Conservation (phyloP, 768 basidiomycete species). For the Saitozyma sp. region DNA sequence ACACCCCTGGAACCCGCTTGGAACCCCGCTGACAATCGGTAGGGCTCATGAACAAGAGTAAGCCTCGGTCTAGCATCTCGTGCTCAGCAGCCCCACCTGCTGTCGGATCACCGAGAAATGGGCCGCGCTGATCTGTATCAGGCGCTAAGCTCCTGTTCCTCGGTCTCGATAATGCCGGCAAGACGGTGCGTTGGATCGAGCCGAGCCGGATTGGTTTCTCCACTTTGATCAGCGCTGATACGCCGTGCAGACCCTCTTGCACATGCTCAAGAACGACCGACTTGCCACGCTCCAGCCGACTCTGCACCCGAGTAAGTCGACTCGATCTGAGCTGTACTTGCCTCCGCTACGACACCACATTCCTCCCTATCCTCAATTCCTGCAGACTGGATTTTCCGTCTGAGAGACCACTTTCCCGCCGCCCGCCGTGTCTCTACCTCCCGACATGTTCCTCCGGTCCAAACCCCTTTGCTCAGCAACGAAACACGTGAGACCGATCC, state of each 20-base stretch:
- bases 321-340: conserved; percentile 3
- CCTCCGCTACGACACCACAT: too few species aligned
- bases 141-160: conserved; percentile 97
- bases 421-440: too few species aligned
- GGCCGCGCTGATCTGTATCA: conserved; percentile 4
- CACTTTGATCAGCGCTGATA: conserved; percentile 2
- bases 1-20: not conserved
- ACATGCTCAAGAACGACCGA: conserved; percentile 99
- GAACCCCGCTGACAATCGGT: conserved; percentile 1
- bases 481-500: not conserved
- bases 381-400: not conserved
- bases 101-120: too few species aligned
- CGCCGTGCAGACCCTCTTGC: conserved; percentile 75
- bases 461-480: too few species aligned
- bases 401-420: not conserved
- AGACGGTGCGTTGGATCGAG: conserved; percentile 68
- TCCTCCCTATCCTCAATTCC: too few species aligned
- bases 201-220: not conserved
- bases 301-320: conserved; percentile 85
- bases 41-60: conserved; percentile 92
- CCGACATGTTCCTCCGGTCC: too few species aligned
- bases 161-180: conserved; percentile 97
- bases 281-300: conserved; percentile 97
- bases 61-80: conserved; percentile 3
- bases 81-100: too few species aligned